These are phyloP conservation scores for Colletotrichum salicis DNA, from an alignment of 2,329 filamentous ascomycete species.

Conservation along the genomic window DNA sequence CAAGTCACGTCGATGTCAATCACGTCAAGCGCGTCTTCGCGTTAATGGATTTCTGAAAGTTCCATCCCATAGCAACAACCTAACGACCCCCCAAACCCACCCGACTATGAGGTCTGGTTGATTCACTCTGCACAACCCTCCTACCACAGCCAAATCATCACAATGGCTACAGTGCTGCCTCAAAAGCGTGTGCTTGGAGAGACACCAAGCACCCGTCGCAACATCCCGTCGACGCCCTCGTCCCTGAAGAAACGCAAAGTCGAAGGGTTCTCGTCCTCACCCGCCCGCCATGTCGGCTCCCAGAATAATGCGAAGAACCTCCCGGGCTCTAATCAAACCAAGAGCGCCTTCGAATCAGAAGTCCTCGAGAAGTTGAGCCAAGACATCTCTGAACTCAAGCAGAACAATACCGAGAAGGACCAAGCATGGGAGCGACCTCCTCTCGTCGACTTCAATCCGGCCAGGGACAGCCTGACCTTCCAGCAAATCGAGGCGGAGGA, in stretches of 20 bases:
- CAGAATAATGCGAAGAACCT: slow-evolving; percentile 71
- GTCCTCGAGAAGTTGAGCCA: slow-evolving; percentile 96
- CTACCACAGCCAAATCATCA: slow-evolving; percentile 21
- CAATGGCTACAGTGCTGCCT: slow-evolving; percentile 66
- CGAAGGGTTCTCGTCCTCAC: slow-evolving; percentile 69
- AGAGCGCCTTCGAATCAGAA: slow-evolving; percentile 93
- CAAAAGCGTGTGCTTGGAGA: slow-evolving; percentile 81
- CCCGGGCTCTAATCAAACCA: slow-evolving; percentile 79
- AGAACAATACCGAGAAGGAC: slow-evolving; percentile 90
- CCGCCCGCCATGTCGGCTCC: slow-evolving; percentile 68
- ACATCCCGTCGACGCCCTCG: slow-evolving; percentile 65
- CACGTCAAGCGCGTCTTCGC: slow-evolving; percentile 46
- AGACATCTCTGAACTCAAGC: slow-evolving; percentile 86
- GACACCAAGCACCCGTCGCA: slow-evolving; percentile 71
- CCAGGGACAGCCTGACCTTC: slow-evolving; percentile 80
- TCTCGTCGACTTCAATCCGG: slow-evolving; percentile 62
- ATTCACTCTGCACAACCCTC: background rate
- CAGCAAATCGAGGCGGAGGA: slow-evolving; percentile 97
- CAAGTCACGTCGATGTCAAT: slow-evolving; percentile 43
- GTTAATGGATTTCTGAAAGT: slow-evolving; percentile 28
- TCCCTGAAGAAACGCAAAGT: slow-evolving; percentile 86
- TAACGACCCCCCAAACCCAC: slow-evolving; percentile 14
- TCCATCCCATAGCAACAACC: slow-evolving; percentile 21
- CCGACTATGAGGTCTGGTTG: slow-evolving; percentile 22
- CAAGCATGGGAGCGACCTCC: slow-evolving; percentile 84